phyloP scores from a whole-genome alignment of 1,139 yeast species.

The Hemisphaericaspora subhashii region DNA sequence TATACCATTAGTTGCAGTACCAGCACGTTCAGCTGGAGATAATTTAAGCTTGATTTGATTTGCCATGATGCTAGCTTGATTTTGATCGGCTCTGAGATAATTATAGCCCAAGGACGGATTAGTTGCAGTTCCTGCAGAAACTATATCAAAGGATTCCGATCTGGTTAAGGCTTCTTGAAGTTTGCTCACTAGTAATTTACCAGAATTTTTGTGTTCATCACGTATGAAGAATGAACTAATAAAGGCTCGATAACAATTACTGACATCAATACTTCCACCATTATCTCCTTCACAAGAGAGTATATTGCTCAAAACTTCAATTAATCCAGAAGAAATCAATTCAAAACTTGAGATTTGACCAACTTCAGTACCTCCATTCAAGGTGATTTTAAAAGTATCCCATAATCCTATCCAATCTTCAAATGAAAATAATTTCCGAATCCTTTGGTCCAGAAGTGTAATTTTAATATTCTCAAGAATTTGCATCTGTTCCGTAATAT shows the following conservation, averaged over 20 bases:
- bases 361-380: slow-evolving; percentile 19
- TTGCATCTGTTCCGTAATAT: slow-evolving; percentile 20
- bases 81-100: slow-evolving; percentile 11
- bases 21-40: slow-evolving; percentile 19
- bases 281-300: slow-evolving; percentile 30
- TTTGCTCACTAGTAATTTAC: slow-evolving; percentile 37
- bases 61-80: slow-evolving; percentile 63
- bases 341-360: slow-evolving; percentile 68
- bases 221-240: slow-evolving; percentile 43
- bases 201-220: slow-evolving; percentile 25
- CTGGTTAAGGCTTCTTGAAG: slow-evolving; percentile 77
- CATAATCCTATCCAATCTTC: slow-evolving; percentile 50
- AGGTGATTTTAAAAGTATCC: slow-evolving; percentile 39
- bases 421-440: slow-evolving; percentile 17
- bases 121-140: slow-evolving; percentile 50
- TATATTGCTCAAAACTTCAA: slow-evolving; percentile 45
- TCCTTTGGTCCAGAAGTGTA: slow-evolving; percentile 13
- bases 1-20: slow-evolving; percentile 24
- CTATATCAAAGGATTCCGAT: slow-evolving; percentile 72
- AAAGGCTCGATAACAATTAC: slow-evolving; percentile 46
- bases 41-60: slow-evolving; percentile 68
- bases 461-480: slow-evolving; percentile 19
- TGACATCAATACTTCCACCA: slow-evolving; percentile 23
- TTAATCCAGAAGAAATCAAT: slow-evolving; percentile 66
- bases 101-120: slow-evolving; percentile 12